A percentile compares a stretch with the other conserved stretches of the same genome.
Evolutionary conservation across 148 eudicot species (phyloP).

Genomic region (Vaccinium macrocarpon): DNA sequence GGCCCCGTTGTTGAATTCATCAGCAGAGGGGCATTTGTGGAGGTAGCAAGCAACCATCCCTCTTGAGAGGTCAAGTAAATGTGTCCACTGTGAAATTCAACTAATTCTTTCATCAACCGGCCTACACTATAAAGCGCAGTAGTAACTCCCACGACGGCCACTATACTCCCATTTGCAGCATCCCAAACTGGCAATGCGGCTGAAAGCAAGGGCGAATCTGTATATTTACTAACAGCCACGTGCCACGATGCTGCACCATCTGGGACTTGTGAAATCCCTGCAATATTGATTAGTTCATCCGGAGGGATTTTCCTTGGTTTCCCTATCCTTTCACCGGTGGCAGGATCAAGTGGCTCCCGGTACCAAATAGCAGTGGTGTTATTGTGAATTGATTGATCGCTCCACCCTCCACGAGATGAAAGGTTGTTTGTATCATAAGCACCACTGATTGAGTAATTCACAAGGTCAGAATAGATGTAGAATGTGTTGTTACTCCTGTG

Average conservation of each 20-base stretch:
- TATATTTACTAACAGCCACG: constrained; percentile 79
- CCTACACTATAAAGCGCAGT: constrained; percentile 92
- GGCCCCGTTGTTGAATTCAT: constrained; percentile 63
- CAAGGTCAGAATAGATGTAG: constrained; percentile 82
- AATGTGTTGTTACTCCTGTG: constrained; percentile 74
- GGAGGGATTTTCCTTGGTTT: constrained; percentile 61
- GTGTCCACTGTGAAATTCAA: constrained; percentile 82
- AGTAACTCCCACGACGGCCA: constrained; percentile 94
- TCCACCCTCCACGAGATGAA: constrained; percentile 74
- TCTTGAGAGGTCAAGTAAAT: constrained; percentile 89
- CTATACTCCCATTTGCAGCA: constrained; percentile 54
- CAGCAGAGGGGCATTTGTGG: constrained; percentile 70
- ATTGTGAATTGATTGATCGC: constrained; percentile 59
- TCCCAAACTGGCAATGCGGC: constrained; percentile 94
- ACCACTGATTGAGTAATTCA: constrained; percentile 63
- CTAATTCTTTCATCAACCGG: constrained; percentile 88
- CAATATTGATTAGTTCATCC: constrained; percentile 82
- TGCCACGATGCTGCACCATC: constrained; percentile 97
- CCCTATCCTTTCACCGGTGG: constrained; percentile 64
- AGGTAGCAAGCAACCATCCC: constrained; percentile 91
- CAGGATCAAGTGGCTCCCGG: constrained; percentile 74
- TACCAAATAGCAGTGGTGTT: constrained; percentile 89
- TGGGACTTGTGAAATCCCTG: constrained; percentile 93
- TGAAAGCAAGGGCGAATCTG: constrained; percentile 83
- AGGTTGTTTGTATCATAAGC: constrained; percentile 38